Evolutionary conservation across 306 rosid genomes (phyloP), one percentile per base, ranked within the genome.

Genomic region (Astragalus membranaceus): DNA sequence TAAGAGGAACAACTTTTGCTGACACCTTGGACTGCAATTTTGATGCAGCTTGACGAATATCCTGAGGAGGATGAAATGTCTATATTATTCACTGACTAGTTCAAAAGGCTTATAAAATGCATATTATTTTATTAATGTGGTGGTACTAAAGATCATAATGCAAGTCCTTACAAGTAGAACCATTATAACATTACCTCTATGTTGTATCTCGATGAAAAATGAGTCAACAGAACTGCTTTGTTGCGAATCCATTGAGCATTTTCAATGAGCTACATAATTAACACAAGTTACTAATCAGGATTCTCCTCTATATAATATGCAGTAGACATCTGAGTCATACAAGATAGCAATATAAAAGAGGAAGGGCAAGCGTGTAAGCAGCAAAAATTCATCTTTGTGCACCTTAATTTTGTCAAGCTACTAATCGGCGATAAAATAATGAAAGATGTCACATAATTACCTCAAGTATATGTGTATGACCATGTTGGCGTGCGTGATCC

Each of bases 191-290:
- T 82, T 83, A 94, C 98, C 98, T 88, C 98, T 70, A 88, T 3
- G 74, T 64, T 88, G 79, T 94, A 94, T 73, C 98, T 86, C 14
- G 98, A 83, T 17, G 98, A 94, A 83, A 94, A 94, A 87, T 90
- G 98, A 57, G 98, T 94, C 78, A 94, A 82, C 49, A 94, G 52
- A 85, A 90, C 81, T 5, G 96, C 80, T 81, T 94, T 94, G 82
- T 88, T 94, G 76, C 97, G 89, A 72, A 94, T 90, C 98, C 98
- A 90, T 66, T 85, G 80, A 12, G 94, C 88, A 61, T 94, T 86
- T 77, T 85, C 89, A 55, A 94, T 82, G 41, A 90, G 69, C 97
- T 93, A 85, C 86, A 75, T 53, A 75, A 29, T 63, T 39, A 53
- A 61, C 12, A 68, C n/a, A n/a, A n/a, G n/a, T n/a, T n/a, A n/a